Evolutionary conservation across 345 rosid species (phyloP).

Genomic region (Physaria fendleri): DNA sequence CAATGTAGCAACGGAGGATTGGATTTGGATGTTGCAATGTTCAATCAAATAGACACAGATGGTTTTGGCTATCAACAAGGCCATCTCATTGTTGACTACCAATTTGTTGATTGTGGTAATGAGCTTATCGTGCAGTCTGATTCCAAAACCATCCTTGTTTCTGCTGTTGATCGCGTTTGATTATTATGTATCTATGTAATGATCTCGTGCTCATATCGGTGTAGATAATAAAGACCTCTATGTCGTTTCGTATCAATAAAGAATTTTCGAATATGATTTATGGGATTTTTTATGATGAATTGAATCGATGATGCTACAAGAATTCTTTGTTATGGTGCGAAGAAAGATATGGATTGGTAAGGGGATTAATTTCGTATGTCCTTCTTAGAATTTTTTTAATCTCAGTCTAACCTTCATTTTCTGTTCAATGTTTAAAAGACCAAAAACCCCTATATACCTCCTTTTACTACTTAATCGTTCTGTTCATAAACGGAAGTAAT

Average conservation of each 20-base stretch:
- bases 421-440: too few relatives aligned
- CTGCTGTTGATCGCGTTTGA: constrained; percentile 9
- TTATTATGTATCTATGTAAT: constrained; percentile 1
- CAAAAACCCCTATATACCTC: too few relatives aligned
- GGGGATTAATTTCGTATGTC: too few relatives aligned
- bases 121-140: constrained; percentile 18
- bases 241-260: not conserved
- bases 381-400: too few relatives aligned
- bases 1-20: constrained; percentile 62
- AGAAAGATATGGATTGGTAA: too few relatives aligned
- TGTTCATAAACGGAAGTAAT: too few relatives aligned
- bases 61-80: constrained; percentile 41
- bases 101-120: constrained; percentile 34
- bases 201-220: not conserved
- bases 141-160: constrained; percentile 1
- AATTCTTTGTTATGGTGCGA: too few relatives aligned
- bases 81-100: constrained; percentile 41
- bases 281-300: too few relatives aligned
- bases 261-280: not conserved
- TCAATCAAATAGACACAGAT: constrained; percentile 38
- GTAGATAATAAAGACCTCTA: not conserved
- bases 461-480: too few relatives aligned
- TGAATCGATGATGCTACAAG: too few relatives aligned
- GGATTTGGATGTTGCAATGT: constrained; percentile 46
- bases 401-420: too few relatives aligned